Conservation (phyloP, 2,329 filamentous ascomycete species). For the Aspergillus fumigatus region DNA sequence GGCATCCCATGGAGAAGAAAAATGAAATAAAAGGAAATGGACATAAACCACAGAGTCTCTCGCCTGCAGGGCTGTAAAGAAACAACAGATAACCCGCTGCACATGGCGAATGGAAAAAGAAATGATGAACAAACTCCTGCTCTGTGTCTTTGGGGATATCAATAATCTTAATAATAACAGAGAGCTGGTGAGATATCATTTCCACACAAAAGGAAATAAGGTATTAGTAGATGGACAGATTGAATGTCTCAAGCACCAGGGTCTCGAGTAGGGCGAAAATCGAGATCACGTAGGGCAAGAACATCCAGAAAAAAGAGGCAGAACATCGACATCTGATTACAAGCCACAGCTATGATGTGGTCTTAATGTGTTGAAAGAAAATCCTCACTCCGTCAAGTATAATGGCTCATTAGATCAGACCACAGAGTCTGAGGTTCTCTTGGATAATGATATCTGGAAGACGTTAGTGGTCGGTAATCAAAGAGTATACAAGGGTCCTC, state of each 20-base stretch:
- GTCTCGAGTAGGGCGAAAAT: slow-evolving; percentile 27
- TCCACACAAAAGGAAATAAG: slow-evolving; percentile 21
- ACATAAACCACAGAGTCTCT: slow-evolving; percentile 4
- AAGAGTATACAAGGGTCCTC: neutral
- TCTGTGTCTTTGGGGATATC: slow-evolving; percentile 20
- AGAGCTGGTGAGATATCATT: slow-evolving; percentile 26
- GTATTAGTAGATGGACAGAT: slow-evolving; percentile 25
- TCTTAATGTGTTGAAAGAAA: slow-evolving; percentile 26
- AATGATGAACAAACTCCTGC: slow-evolving; percentile 17
- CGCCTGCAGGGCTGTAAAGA: neutral
- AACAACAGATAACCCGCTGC: slow-evolving; percentile 10
- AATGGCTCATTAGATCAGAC: slow-evolving; percentile 71
- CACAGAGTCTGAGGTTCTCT: slow-evolving; percentile 95
- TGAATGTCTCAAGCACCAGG: slow-evolving; percentile 31
- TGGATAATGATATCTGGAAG: slow-evolving; percentile 95
- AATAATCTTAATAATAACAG: slow-evolving; percentile 23
- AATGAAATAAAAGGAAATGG: slow-evolving; percentile 1
- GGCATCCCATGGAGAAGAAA: slow-evolving; percentile 9
- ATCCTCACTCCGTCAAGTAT: slow-evolving; percentile 21
- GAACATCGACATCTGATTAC: slow-evolving; percentile 23
- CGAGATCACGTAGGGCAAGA: slow-evolving; percentile 23
- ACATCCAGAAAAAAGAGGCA: slow-evolving; percentile 12
- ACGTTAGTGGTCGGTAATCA: slow-evolving; percentile 9
- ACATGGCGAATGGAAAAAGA: slow-evolving; percentile 16
- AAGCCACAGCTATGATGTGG: slow-evolving; percentile 28